phyloP scores from a whole-genome alignment of 2,329 filamentous ascomycete genomes.

The Pseudocercospora cruenta region DNA sequence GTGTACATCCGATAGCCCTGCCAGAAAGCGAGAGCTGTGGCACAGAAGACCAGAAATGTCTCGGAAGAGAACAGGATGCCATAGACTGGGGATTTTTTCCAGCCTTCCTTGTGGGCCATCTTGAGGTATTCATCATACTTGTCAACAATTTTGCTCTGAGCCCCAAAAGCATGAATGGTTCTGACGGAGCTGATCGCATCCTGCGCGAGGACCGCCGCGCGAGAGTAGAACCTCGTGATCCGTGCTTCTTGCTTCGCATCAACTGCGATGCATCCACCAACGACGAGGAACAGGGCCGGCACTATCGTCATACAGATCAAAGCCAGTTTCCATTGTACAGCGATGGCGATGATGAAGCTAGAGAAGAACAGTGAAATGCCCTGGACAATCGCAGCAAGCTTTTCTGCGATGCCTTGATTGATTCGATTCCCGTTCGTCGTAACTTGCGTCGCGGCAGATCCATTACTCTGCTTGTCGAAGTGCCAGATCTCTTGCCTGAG shows the following conservation, averaged over 20 bases:
- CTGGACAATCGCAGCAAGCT: constrained; percentile 41
- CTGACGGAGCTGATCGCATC: constrained; percentile 56
- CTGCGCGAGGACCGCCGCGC: constrained; percentile 53
- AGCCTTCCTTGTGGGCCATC: constrained; percentile 49
- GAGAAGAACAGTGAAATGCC: constrained; percentile 45
- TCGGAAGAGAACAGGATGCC: constrained; percentile 37
- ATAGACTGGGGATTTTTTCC: constrained; percentile 49
- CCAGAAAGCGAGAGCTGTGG: constrained; percentile 49
- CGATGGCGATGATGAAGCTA: constrained; percentile 46
- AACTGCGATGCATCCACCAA: constrained; percentile 40
- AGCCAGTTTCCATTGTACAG: constrained; percentile 49
- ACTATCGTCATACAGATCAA: constrained; percentile 53
- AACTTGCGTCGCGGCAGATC: constrained; percentile 43
- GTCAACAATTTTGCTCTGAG: constrained; percentile 46
- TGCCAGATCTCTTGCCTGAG: constrained; percentile 69
- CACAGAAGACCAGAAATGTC: constrained; percentile 48
- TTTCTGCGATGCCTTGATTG: constrained; percentile 47
- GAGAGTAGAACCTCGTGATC: constrained; percentile 45
- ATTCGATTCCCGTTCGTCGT: constrained; percentile 42
- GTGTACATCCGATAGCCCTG: constrained; percentile 46
- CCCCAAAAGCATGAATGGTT: constrained; percentile 56
- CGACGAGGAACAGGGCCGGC: constrained; percentile 46
- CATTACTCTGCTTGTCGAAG: constrained; percentile 62
- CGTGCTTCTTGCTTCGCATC: constrained; percentile 42
- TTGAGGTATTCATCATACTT: constrained; percentile 50